phyloP scores from a whole-genome alignment of 257 asterid species.

The Leonotis leonurus region DNA sequence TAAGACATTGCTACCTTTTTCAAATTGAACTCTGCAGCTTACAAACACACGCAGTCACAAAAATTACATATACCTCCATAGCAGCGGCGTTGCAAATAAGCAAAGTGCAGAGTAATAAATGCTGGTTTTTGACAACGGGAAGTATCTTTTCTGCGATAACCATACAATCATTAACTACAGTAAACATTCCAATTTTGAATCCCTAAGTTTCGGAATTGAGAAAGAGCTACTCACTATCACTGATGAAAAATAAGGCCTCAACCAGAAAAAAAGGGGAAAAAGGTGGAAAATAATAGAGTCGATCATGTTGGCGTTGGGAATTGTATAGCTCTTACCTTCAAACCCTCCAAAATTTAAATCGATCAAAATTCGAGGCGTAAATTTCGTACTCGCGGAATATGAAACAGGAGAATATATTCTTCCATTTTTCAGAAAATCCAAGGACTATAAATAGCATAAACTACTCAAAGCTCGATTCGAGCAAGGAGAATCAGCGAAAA shows the following conservation, averaged over 20 bases:
- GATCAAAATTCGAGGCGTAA: neutral
- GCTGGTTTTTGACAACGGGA: slow-evolving; percentile 76
- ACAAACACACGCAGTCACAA: neutral
- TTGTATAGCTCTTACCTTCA: neutral
- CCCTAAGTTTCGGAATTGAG: neutral
- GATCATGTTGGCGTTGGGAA: no score
- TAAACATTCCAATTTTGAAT: slow-evolving; percentile 21
- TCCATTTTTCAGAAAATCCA: neutral
- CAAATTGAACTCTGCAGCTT: neutral
- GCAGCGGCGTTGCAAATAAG: slow-evolving; percentile 82
- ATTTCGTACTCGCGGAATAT: neutral
- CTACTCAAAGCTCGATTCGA: neutral
- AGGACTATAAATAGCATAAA: neutral
- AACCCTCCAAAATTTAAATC: neutral
- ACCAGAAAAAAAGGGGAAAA: no score
- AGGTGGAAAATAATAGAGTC: no score
- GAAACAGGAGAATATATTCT: no score
- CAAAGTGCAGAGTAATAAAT: slow-evolving; percentile 63
- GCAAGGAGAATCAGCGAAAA: no score
- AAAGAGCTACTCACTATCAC: neutral
- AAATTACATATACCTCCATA: slow-evolving; percentile 75
- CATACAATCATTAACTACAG: neutral
- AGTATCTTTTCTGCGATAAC: slow-evolving; percentile 49
- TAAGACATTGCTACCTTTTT: neutral
- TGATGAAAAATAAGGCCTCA: no score